Base-by-base conservation (phyloP, 805 yeast genomes). In the Starmerella lactis-condensi region DNA sequence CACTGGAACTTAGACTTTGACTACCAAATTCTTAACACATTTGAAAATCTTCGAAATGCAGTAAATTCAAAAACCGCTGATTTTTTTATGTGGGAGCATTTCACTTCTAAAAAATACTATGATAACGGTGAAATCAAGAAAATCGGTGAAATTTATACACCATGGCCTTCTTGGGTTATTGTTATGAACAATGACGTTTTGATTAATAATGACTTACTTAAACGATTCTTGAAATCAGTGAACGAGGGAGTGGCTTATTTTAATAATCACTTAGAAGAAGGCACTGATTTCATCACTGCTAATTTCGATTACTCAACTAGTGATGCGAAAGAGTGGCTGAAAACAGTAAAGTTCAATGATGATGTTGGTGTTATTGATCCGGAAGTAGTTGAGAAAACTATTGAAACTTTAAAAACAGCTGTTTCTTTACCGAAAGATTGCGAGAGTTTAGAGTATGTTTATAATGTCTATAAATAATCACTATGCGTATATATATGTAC, bases 81-180 rank as follows among this genome's bases (percentile, higher is more conserved):
- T 48, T 91, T 85, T 2, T 82, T 82, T 53, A 76, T 83, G 93
- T 82, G 95, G 95, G 95, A 82, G 48, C 66, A 76, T 53, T 82
- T 82, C 59, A 82, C 95, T 1, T 70, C 83, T 21, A 82, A 82
- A 49, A 69, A 68, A 50, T 82, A 77, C 57, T 79, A 76, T 51
- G 93, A 78, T 46, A 64, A 57, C 33, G 65, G 68, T 14, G 94
- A 81, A 45, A 72, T 83, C 54, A 78, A 75, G 54, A 60, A 67
- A 42, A 71, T 82, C 37, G 95, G 93, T 11, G 78, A 76, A 41
- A 81, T 82, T 35, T 77, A 75, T 54, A 82, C 95, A 1, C 95
- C 95, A 13, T 82, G 95, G 95, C 85, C 94, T 8, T 76, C 92
- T 2, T 82, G 94, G 94, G 83, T 79, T 11, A 62, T 81, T 29